Evolutionary conservation across 1,139 yeast genomes (phyloP).

Genomic region (Geotrichum histeridarum): DNA sequence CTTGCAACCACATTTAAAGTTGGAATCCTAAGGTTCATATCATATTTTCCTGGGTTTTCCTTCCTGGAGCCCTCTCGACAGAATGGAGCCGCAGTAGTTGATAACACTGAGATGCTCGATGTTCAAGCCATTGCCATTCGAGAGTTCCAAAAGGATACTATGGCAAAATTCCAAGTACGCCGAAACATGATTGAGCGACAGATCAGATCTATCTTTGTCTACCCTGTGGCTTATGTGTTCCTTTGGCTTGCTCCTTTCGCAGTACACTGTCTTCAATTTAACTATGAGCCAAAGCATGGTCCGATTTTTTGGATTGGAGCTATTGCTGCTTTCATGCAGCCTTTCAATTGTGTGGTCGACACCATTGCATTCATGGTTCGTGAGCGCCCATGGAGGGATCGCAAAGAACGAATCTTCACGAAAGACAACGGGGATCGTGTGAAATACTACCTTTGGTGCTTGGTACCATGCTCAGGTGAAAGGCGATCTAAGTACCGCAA

Average conservation of each 20-base stretch:
- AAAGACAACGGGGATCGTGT: slow-evolving; percentile 10
- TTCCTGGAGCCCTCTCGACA: slow-evolving; percentile 22
- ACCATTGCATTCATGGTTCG: slow-evolving; percentile 67
- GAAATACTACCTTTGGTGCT: slow-evolving; percentile 7
- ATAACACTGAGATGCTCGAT: slow-evolving; percentile 8
- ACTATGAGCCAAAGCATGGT: slow-evolving; percentile 23
- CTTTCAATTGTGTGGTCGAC: slow-evolving; percentile 75
- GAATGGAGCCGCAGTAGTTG: background rate
- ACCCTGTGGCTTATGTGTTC: slow-evolving; percentile 75
- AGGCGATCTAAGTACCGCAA: background rate
- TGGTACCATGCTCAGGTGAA: slow-evolving; percentile 8
- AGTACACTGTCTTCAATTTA: slow-evolving; percentile 56
- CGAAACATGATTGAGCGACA: slow-evolving; percentile 68
- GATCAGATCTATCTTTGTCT: slow-evolving; percentile 72
- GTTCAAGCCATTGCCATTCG: slow-evolving; percentile 15
- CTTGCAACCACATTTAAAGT: background rate
- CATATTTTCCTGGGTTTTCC: slow-evolving; percentile 32
- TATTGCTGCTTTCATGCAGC: slow-evolving; percentile 71
- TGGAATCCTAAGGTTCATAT: slow-evolving; percentile 20
- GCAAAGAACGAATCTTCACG: slow-evolving; percentile 19
- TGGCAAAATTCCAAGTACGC: slow-evolving; percentile 54
- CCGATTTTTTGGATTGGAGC: slow-evolving; percentile 64
- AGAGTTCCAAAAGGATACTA: slow-evolving; percentile 53
- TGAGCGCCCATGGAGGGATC: slow-evolving; percentile 39
- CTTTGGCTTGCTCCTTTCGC: slow-evolving; percentile 81